These are phyloP conservation scores for Oryza officinalis DNA, from an alignment of 176 grass and related monocot genomes.

Conservation along the genomic window DNA sequence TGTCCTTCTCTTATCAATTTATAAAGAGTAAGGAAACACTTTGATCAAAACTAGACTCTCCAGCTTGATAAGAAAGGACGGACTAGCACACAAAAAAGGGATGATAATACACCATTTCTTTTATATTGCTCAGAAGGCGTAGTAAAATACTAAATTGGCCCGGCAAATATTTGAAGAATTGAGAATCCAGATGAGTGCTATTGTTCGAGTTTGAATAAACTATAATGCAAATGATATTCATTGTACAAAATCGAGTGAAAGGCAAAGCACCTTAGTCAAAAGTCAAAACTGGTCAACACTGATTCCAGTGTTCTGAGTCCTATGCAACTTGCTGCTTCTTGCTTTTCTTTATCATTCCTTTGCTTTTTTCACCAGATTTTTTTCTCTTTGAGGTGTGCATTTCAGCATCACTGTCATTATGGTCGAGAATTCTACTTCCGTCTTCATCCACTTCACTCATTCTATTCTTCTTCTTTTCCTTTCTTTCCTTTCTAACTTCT, in stretches of 20 bases:
- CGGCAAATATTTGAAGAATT: background rate
- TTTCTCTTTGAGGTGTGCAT: slow-evolving; percentile 51
- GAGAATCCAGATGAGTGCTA: background rate
- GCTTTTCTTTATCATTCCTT: slow-evolving; percentile 53
- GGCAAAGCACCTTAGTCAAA: background rate
- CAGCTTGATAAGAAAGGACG: background rate
- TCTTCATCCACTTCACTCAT: slow-evolving; percentile 43
- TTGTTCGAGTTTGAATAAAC: background rate
- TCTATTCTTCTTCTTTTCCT: slow-evolving; percentile 45
- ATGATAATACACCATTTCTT: background rate
- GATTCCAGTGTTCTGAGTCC: slow-evolving; percentile 9
- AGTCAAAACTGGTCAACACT: slow-evolving; percentile 4
- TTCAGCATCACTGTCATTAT: slow-evolving; percentile 39
- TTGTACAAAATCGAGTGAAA: slow-evolving; percentile 30
- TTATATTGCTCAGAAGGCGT: background rate
- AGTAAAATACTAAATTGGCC: background rate
- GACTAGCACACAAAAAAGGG: background rate
- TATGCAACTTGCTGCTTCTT: slow-evolving; percentile 57
- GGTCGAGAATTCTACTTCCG: slow-evolving; percentile 31
- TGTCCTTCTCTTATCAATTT: too few relatives aligned
- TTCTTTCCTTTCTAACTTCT: slow-evolving; percentile 38
- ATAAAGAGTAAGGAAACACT: background rate
- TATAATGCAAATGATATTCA: background rate
- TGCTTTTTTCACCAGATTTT: slow-evolving; percentile 54
- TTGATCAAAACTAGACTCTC: background rate